Evolutionary conservation across 768 basidiomycete species (phyloP).

Genomic region (Podaxis pistillaris): DNA sequence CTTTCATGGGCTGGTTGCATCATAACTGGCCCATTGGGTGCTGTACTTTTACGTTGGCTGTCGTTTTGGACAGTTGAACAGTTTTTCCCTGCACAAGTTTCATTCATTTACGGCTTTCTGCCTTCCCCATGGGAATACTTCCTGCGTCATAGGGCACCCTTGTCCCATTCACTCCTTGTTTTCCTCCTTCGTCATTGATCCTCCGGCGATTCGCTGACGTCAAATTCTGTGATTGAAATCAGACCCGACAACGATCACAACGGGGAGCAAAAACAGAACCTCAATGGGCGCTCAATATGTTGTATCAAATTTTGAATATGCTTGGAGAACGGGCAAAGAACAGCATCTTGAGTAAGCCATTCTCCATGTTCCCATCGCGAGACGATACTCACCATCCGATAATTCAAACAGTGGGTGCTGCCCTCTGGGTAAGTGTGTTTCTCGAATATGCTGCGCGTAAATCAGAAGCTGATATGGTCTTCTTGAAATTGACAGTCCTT

Average conservation of each 20-base stretch:
- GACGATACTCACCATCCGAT: conserved; percentile 14
- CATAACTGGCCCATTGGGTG: conserved; percentile 6
- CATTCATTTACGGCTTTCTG: conserved; percentile 6
- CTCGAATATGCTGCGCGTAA: conserved; percentile 4
- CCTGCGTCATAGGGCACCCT: conserved; percentile 9
- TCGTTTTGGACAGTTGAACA: not conserved
- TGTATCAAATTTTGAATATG: conserved; percentile 45
- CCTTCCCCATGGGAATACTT: not conserved
- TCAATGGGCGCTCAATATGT: conserved; percentile 40
- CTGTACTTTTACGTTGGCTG: not conserved
- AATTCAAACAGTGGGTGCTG: conserved; percentile 48
- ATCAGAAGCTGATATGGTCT: conserved; percentile 11
- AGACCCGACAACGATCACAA: conserved; percentile 40
- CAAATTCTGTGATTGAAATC: not conserved
- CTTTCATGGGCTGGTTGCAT: conserved; percentile 9
- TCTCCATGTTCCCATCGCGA: conserved; percentile 4
- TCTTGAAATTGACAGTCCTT: conserved; percentile 44
- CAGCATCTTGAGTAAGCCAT: conserved; percentile 40
- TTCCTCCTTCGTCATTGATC: conserved; percentile 5
- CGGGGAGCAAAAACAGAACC: conserved; percentile 37
- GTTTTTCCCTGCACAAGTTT: not conserved
- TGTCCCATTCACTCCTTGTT: not conserved
- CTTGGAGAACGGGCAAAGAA: conserved; percentile 50
- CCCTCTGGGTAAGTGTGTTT: conserved; percentile 56
- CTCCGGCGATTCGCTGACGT: conserved; percentile 1